Conservation (phyloP, 352 stramenopile species). For the Pythium volutum region DNA sequence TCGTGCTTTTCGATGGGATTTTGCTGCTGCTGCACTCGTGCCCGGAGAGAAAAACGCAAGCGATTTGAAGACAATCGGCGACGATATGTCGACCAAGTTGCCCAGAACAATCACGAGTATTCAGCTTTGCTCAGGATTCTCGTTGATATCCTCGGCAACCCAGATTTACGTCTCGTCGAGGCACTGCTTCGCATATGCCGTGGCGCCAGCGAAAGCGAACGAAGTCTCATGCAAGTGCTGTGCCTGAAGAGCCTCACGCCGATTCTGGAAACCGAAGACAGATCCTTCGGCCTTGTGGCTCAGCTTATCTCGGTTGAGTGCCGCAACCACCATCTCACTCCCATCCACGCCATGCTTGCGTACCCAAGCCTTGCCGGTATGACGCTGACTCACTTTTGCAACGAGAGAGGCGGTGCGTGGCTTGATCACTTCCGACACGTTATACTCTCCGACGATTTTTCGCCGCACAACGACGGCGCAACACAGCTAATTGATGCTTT, state of each 20-base stretch:
- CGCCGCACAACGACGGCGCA: not conserved
- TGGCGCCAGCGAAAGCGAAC: not conserved
- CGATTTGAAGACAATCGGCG: constrained; percentile 38
- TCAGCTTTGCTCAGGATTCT: constrained; percentile 53
- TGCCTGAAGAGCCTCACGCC: not conserved
- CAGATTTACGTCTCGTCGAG: constrained; percentile 15
- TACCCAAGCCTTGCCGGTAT: constrained; percentile 35
- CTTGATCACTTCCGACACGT: not conserved
- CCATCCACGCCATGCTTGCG: constrained; percentile 21
- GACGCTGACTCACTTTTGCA: constrained; percentile 14
- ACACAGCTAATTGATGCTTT: not conserved
- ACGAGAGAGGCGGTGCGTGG: not conserved
- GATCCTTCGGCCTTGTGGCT: constrained; percentile 38
- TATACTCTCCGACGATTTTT: not conserved
- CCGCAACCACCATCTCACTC: not conserved
- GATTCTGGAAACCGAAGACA: not conserved
- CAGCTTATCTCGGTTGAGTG: constrained; percentile 41
- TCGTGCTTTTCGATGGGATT: constrained; percentile 46
- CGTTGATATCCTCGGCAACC: constrained; percentile 40
- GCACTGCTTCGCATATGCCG: constrained; percentile 9
- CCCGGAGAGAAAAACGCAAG: constrained; percentile 33
- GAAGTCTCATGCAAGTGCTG: constrained; percentile 1
- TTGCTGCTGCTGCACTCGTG: constrained; percentile 55
- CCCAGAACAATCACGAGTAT: constrained; percentile 74
- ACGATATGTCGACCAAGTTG: constrained; percentile 43